These are phyloP conservation scores for Cokeromyces recurvatus DNA, from an alignment of 371 early-diverging fungal species.

Conservation along the genomic window DNA sequence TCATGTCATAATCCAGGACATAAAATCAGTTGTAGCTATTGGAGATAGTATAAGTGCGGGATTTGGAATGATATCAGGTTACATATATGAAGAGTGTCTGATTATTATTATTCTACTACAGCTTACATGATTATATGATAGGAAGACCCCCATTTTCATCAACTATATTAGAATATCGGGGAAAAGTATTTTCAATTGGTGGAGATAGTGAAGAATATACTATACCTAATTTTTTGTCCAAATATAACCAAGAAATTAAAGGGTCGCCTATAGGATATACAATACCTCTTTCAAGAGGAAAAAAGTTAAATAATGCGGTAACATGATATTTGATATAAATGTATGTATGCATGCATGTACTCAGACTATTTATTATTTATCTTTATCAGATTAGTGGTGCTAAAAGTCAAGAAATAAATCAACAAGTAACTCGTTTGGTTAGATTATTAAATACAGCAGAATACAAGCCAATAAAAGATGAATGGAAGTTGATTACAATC, in stretches of 20 bases:
- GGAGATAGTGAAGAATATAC: constrained; percentile 56
- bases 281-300: constrained; percentile 50
- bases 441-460: constrained; percentile 8
- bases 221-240: constrained; percentile 51
- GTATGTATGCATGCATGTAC: no score
- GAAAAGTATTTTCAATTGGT: constrained; percentile 61
- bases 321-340: no score
- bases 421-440: constrained; percentile 24
- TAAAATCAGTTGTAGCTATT: constrained; percentile 60
- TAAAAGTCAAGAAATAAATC: constrained; percentile 33
- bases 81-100: background rate
- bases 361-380: background rate
- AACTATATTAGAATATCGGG: constrained; percentile 56
- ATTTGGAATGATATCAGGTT: constrained; percentile 54
- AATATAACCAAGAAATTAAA: constrained; percentile 25
- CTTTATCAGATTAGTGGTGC: constrained; percentile 50
- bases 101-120: no score
- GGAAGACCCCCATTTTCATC: constrained; percentile 52
- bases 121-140: no score
- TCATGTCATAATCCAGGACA: no score
- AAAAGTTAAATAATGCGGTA: constrained; percentile 62
- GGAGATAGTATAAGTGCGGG: constrained; percentile 74
- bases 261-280: constrained; percentile 57
- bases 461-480: constrained; percentile 32
- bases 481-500: constrained; percentile 63